A percentile compares a stretch with the other conserved stretches of the same genome.
Conservation (phyloP, 2,329 filamentous ascomycete genomes). For the Alternaria sp. region DNA sequence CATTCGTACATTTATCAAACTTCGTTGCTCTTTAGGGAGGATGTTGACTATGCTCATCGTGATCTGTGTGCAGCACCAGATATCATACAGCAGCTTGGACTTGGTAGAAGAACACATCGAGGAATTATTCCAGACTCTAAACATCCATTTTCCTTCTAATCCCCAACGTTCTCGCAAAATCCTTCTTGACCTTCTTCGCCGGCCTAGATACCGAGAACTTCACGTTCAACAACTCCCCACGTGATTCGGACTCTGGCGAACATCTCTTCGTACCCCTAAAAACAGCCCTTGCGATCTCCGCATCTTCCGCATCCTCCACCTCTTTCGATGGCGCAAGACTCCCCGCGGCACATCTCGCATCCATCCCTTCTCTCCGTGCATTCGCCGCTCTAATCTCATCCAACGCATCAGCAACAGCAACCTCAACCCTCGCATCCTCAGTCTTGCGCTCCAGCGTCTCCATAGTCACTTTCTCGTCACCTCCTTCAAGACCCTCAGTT, state of each 20-base stretch:
- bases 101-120: no score
- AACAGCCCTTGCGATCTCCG: neutral
- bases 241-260: neutral
- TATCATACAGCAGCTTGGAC: no score
- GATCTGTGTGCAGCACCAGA: no score
- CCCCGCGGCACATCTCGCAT: rapidly evolving
- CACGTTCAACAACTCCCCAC: neutral
- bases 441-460: neutral
- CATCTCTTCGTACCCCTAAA: neutral
- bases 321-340: neutral
- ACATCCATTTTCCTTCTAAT: neutral
- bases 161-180: neutral
- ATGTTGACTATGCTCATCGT: no score
- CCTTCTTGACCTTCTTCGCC: neutral
- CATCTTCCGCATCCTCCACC: neutral
- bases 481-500: neutral
- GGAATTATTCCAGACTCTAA: no score
- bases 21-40: no score
- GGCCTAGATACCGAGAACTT: neutral
- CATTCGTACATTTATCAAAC: no score
- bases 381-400: neutral
- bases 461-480: neutral
- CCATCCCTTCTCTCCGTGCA: neutral
- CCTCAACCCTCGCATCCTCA: neutral
- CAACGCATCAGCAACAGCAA: neutral